Base-by-base conservation (phyloP, 331 rosid genomes). In the Stylosanthes scabra region DNA sequence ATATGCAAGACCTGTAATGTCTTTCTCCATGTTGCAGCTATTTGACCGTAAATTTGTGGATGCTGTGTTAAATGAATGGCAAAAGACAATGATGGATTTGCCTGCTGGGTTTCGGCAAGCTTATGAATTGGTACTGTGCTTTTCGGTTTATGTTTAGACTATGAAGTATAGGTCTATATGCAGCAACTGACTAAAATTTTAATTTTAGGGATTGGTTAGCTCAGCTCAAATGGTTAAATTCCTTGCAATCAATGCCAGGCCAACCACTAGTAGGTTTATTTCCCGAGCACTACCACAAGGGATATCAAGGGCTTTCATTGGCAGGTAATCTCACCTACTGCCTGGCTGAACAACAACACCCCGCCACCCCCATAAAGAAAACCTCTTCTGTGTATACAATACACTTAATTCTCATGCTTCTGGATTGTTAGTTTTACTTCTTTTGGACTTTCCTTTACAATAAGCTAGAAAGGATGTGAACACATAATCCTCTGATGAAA, bases 61-160 rank as follows among this genome's bases (percentile, higher is more conserved):
- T 77, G 97, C 99, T 1, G 97, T 95, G 55, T 84, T 92, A 85
- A 88, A 86, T 46, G 99, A 95, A 86, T 95, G 99, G 97, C 97
- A 92, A 76, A 88, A 31, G 86, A 92, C 97, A 60, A 79, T 95
- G 82, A 86, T 91, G 93, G 97, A 95, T 78, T 88, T 95, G 75
- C 97, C 97, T 68, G 99, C 97, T 65, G 99, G 97, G 68, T 81
- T 95, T 66, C 97, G 99, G 20, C 99, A 95, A 81, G 97, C 99
- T 65, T 92, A 90, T 83, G 99, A 95, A 85, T 88, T 95, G 99
- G 98, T 91, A 61, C 68, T 15, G 63, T 74, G 51, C 31, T 74
- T 74, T 76, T 74, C 52, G 34, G 71, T 46, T 63, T 49, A 27
- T 46, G 56, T 76, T 81, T 80, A 78, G 60, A 16, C 8, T 79